Evolutionary conservation across 768 basidiomycete species (phyloP).

Genomic region (Chiua virens): DNA sequence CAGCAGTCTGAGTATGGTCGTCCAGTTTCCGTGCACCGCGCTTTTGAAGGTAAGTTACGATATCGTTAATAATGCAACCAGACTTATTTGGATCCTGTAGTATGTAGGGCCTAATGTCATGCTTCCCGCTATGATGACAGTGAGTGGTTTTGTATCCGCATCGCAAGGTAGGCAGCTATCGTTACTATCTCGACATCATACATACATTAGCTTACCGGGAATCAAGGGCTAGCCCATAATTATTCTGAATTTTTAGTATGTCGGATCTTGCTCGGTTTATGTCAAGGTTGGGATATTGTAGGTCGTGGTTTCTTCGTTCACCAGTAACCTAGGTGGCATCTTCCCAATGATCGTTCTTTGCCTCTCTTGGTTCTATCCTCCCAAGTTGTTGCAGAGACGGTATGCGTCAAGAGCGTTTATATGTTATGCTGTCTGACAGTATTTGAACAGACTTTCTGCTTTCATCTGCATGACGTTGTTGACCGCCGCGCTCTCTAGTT

Average conservation of each 20-base stretch:
- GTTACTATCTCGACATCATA: neutral
- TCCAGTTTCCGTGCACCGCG: conserved; percentile 60
- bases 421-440: neutral
- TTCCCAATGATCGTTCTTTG: conserved; percentile 58
- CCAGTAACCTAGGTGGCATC: conserved; percentile 43
- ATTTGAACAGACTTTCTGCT: conserved; percentile 31
- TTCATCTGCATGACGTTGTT: conserved; percentile 48
- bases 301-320: neutral
- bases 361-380: conserved; percentile 48
- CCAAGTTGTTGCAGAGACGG: conserved; percentile 25
- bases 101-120: conserved; percentile 51
- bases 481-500: conserved; percentile 60
- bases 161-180: conserved; percentile 46
- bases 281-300: conserved; percentile 47
- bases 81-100: conserved; percentile 12
- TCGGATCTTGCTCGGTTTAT: conserved; percentile 42
- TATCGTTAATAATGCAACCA: neutral
- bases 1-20: conserved; percentile 46
- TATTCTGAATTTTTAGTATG: conserved; percentile 56
- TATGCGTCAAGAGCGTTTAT: neutral
- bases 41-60: conserved; percentile 46
- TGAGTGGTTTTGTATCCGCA: conserved; percentile 65
- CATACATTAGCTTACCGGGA: neutral
- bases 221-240: conserved; percentile 41
- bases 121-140: conserved; percentile 58